These are phyloP conservation scores for Talaromyces wortmannii DNA, from an alignment of 495 filamentous ascomycete species.

Conservation along the genomic window DNA sequence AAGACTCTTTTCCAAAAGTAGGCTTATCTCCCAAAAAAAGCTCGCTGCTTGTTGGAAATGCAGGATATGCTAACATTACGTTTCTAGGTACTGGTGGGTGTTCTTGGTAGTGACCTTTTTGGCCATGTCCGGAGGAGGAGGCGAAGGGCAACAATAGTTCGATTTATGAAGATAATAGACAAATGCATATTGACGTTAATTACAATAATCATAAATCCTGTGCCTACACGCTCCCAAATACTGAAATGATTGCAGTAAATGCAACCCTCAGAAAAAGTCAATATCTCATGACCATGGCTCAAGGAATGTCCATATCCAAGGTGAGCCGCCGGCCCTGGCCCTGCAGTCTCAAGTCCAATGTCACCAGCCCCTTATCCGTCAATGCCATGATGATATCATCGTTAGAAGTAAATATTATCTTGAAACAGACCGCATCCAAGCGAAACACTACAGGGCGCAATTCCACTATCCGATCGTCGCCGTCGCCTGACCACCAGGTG, in stretches of 20 bases:
- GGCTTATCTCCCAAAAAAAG: constrained; percentile 6
- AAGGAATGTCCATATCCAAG: not conserved
- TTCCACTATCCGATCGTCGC: constrained; percentile 14
- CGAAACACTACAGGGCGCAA: constrained; percentile 26
- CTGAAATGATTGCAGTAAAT: not conserved
- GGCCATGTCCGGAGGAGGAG: constrained; percentile 35
- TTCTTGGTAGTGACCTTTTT: constrained; percentile 34
- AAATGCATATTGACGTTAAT: not conserved
- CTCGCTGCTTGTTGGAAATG: not conserved
- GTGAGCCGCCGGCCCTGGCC: constrained; percentile 8
- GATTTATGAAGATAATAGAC: not conserved
- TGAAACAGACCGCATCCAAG: constrained; percentile 33
- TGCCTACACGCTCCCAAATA: too few relatives aligned
- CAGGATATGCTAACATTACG: not conserved
- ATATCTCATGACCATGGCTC: too few relatives aligned
- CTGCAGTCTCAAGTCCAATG: constrained; percentile 24
- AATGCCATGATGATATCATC: constrained; percentile 37
- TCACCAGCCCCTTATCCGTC: constrained; percentile 40
- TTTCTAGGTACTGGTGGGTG: constrained; percentile 41
- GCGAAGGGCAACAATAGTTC: constrained; percentile 6
- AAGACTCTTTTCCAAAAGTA: constrained; percentile 43
- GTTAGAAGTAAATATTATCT: constrained; percentile 26
- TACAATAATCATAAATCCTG: too few relatives aligned
- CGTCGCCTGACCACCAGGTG: constrained; percentile 12
- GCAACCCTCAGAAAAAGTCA: not conserved